phyloP scores from a whole-genome alignment of 257 asterid genomes.

The Plantago major region DNA sequence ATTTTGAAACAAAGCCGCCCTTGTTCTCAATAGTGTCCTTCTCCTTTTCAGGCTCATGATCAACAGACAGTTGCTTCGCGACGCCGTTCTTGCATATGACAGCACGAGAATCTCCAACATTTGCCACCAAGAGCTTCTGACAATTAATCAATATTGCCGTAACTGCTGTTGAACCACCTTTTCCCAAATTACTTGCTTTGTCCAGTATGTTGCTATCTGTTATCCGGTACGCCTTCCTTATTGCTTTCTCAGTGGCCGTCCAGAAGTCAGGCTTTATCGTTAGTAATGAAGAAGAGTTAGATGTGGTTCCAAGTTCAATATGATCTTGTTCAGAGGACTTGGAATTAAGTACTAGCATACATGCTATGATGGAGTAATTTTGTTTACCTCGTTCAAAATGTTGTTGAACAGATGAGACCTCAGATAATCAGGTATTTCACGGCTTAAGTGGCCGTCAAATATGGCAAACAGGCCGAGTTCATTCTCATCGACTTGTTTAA shows the following conservation, averaged over 20 bases:
- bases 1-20: conserved; percentile 78
- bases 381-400: conserved; percentile 65
- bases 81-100: conserved; percentile 73
- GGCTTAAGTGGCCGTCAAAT: conserved; percentile 87
- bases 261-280: conserved; percentile 70
- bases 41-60: conserved; percentile 80
- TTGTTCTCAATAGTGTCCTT: conserved; percentile 62
- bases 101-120: conserved; percentile 96
- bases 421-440: conserved; percentile 66
- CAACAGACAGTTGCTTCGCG: conserved; percentile 81
- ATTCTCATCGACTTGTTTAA: conserved; percentile 56
- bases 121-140: conserved; percentile 80
- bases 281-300: conserved; percentile 8
- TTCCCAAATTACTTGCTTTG: conserved; percentile 67
- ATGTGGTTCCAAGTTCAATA: neutral
- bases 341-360: neutral
- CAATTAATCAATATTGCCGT: conserved; percentile 81
- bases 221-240: conserved; percentile 61
- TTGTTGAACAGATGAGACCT: conserved; percentile 72
- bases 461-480: conserved; percentile 86
- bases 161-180: conserved; percentile 96
- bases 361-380: neutral
- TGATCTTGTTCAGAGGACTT: neutral
- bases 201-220: conserved; percentile 68
- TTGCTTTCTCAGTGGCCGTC: conserved; percentile 69